Conservation (phyloP, 495 filamentous ascomycete genomes). For the Chaetomium fimeti region DNA sequence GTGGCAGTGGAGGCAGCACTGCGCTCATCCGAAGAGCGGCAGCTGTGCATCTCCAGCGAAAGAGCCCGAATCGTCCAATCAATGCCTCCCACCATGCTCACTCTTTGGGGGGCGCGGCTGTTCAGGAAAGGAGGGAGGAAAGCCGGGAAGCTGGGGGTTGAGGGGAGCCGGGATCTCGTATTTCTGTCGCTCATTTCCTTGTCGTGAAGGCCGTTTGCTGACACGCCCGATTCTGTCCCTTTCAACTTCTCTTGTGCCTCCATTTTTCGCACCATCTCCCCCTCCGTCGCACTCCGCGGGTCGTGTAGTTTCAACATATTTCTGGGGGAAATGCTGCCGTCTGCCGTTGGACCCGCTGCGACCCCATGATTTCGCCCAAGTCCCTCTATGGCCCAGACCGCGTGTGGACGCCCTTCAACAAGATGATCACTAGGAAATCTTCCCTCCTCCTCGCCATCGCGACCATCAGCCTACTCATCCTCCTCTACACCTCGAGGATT, state of each 20-base stretch:
- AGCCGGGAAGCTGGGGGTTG: too few species aligned
- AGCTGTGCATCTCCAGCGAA: neutral
- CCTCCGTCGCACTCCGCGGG: neutral
- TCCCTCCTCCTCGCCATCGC: slow-evolving; percentile 24
- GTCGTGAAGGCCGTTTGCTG: neutral
- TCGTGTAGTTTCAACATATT: neutral
- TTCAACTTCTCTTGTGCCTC: too few species aligned
- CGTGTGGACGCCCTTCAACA: slow-evolving; percentile 17
- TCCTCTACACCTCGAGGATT: slow-evolving; percentile 32
- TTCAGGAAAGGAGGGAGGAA: neutral
- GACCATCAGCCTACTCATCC: slow-evolving; percentile 28
- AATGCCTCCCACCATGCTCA: neutral
- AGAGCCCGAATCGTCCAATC: neutral
- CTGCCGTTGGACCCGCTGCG: neutral
- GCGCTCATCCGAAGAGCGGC: neutral
- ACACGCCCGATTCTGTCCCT: too few species aligned
- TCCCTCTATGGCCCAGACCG: neutral
- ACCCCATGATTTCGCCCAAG: slow-evolving; percentile 17
- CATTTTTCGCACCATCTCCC: neutral
- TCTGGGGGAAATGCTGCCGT: slow-evolving; percentile 11
- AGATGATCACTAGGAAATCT: slow-evolving; percentile 25
- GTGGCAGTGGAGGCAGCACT: neutral
- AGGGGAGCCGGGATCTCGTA: neutral
- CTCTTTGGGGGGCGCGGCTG: too few species aligned
- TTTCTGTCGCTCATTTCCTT: neutral